Evolutionary conservation across 495 filamentous ascomycete genomes (phyloP), one percentile per base, ranked within the genome.

Genomic region (Staphylotrichum tortipilum): DNA sequence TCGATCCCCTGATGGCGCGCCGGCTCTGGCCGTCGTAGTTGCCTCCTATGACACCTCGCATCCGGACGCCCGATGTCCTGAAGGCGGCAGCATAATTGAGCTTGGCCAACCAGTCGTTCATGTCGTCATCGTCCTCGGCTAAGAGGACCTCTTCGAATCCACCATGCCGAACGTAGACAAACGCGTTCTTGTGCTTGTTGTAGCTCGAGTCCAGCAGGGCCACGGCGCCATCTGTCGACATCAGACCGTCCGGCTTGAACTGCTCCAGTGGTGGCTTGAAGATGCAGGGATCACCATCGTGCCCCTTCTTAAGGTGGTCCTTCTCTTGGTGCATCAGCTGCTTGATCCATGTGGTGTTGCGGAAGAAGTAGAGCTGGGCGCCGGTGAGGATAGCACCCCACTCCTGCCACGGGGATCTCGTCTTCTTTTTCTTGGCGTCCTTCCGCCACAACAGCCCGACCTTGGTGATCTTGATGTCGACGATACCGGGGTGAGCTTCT

Each of bases 51-150:
- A 94, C 83, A 7, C 88, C 89, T 51, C 89, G 78, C 72, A 92
- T 89, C 17, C 89, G 79, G 11, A 97, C 89, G n/a, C 89, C 88
- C 18, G 89, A 86, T 1, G 88, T 89, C 49, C 87, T 78, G 69
- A 96, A 97, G 1, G 92, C 86, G 8, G 92, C 87, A 26, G 91
- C 90, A 65, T 96, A 96, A 60, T 99, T 99, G 33, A 99, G 76
- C 57, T 95, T 94, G 5, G 85, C 87, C 21, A 99, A 70, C 92
- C 92, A 99, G 59, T 99, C 92, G 60, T 96, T 94, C 80, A 95
- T 88, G 44, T 97, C 94, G 3, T 72, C 68, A 52, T 97, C 94
- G 24, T 77, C 85, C 52, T 94, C 86, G 3, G 92, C 90, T 18
- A 99, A 73, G 47, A 99, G 86, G 11, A 86, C 82, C 61, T 99